A percentile compares a stretch with the other conserved stretches of the same genome.
phyloP scores from a whole-genome alignment of 495 filamentous ascomycete species.

The Pseudoneurospora amorphoporcata region DNA sequence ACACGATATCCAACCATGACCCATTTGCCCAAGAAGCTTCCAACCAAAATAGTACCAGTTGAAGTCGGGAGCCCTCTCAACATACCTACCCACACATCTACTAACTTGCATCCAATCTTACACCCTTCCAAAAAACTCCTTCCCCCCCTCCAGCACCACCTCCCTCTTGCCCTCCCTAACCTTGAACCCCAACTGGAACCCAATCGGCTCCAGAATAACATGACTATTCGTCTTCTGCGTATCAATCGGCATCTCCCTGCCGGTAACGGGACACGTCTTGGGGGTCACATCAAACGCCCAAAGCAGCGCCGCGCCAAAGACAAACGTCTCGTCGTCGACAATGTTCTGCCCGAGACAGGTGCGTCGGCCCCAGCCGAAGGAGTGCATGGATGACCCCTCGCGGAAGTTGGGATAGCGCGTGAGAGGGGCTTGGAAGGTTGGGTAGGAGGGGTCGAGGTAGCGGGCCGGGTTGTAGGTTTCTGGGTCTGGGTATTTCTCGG shows the following conservation, averaged over 20 bases:
- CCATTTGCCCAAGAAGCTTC: background rate
- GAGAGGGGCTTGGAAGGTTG: conserved; percentile 45
- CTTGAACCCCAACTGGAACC: conserved; percentile 31
- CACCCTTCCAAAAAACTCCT: conserved; percentile 20
- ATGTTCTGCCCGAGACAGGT: conserved; percentile 52
- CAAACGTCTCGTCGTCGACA: conserved; percentile 49
- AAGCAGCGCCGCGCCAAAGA: conserved; percentile 35
- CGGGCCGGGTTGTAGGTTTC: conserved; percentile 45
- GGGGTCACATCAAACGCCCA: conserved; percentile 40
- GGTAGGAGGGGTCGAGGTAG: conserved; percentile 41
- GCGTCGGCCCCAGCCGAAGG: conserved; percentile 54
- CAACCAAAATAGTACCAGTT: background rate
- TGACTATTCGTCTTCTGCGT: conserved; percentile 39
- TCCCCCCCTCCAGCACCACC: conserved; percentile 27
- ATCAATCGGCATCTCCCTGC: conserved; percentile 34
- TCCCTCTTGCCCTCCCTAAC: conserved; percentile 22
- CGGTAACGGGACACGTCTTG: conserved; percentile 31
- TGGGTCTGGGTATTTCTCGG: conserved; percentile 40
- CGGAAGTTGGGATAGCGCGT: conserved; percentile 42
- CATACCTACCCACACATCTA: background rate
- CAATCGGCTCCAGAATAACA: conserved; percentile 37
- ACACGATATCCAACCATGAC: background rate
- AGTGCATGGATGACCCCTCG: conserved; percentile 38
- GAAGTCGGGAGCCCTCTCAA: background rate
- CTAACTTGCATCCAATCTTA: background rate